These are phyloP conservation scores for Cercospora canescens DNA, from an alignment of 2,329 filamentous ascomycete species.

Conservation along the genomic window DNA sequence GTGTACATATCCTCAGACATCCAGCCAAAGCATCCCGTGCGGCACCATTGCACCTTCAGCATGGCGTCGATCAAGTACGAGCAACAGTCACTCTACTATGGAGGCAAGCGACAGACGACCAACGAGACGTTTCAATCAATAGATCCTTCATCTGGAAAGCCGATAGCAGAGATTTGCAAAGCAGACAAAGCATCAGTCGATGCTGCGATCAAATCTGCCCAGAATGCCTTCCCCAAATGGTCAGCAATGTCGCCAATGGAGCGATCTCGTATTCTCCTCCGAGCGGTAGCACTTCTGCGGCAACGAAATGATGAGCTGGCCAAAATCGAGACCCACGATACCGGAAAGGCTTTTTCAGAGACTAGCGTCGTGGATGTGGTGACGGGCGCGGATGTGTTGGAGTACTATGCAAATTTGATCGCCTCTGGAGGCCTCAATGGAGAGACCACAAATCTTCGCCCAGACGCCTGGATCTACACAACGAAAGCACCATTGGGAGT, in stretches of 20 bases:
- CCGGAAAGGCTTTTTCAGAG: constrained; percentile 82
- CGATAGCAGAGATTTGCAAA: constrained; percentile 64
- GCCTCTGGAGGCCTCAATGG: constrained; percentile 78
- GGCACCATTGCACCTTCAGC: not conserved
- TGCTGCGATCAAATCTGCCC: constrained; percentile 69
- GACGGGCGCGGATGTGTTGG: constrained; percentile 80
- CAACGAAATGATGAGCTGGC: constrained; percentile 78
- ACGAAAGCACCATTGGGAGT: constrained; percentile 80
- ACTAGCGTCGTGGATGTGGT: constrained; percentile 81
- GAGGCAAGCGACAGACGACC: constrained; percentile 66
- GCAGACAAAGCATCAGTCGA: constrained; percentile 66
- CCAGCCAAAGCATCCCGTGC: not conserved
- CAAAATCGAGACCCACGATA: constrained; percentile 77
- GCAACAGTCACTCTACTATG: constrained; percentile 64
- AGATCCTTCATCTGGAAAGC: constrained; percentile 69
- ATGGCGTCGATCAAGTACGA: constrained; percentile 28
- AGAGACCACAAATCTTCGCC: constrained; percentile 71
- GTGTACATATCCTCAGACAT: not conserved
- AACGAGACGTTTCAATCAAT: constrained; percentile 67
- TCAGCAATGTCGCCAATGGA: constrained; percentile 71
- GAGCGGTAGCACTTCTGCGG: constrained; percentile 72
- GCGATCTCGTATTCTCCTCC: constrained; percentile 75
- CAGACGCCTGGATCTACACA: constrained; percentile 79
- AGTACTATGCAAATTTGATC: constrained; percentile 81
- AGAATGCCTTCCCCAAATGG: constrained; percentile 73